Evolutionary conservation across 805 yeast species (phyloP).

Genomic region (Metschnikowia shivogae): DNA sequence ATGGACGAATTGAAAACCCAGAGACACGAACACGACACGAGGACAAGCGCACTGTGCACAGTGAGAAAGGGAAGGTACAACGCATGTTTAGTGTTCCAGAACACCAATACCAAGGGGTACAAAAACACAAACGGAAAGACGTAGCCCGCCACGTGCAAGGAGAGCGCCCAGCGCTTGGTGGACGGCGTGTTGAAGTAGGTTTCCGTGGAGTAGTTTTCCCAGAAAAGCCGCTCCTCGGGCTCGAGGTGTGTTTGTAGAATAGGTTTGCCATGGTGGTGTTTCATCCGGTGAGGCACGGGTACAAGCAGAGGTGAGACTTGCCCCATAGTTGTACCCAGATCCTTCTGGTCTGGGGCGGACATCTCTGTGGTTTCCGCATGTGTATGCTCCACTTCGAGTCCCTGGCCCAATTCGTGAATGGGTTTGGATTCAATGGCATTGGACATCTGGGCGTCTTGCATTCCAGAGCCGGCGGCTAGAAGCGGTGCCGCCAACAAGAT

Average conservation of each 20-base stretch:
- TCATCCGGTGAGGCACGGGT: constrained; percentile 34
- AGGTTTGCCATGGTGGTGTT: constrained; percentile 65
- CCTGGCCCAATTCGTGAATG: too few species aligned
- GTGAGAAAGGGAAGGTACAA: constrained; percentile 29
- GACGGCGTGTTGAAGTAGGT: constrained; percentile 58
- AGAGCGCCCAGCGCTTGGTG: constrained; percentile 49
- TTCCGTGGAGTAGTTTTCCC: constrained; percentile 78
- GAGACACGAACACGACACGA: constrained; percentile 52
- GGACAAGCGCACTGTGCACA: constrained; percentile 42
- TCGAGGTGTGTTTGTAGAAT: constrained; percentile 63
- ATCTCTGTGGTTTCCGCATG: too few species aligned
- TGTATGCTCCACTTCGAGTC: too few species aligned
- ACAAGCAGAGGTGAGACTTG: constrained; percentile 4
- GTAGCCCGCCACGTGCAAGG: constrained; percentile 49
- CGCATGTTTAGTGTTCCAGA: constrained; percentile 55
- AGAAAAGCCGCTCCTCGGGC: constrained; percentile 68
- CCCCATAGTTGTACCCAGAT: too few species aligned
- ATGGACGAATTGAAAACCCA: constrained; percentile 56
- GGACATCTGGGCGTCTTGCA: not conserved
- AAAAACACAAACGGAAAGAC: constrained; percentile 45
- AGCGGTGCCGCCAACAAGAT: constrained; percentile 1
- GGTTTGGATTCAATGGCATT: not conserved
- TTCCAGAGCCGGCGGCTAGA: not conserved
- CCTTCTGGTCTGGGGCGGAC: too few species aligned
- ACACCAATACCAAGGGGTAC: constrained; percentile 65